phyloP scores from a whole-genome alignment of 2,329 filamentous ascomycete species.

The Xylariaceae sp. region DNA sequence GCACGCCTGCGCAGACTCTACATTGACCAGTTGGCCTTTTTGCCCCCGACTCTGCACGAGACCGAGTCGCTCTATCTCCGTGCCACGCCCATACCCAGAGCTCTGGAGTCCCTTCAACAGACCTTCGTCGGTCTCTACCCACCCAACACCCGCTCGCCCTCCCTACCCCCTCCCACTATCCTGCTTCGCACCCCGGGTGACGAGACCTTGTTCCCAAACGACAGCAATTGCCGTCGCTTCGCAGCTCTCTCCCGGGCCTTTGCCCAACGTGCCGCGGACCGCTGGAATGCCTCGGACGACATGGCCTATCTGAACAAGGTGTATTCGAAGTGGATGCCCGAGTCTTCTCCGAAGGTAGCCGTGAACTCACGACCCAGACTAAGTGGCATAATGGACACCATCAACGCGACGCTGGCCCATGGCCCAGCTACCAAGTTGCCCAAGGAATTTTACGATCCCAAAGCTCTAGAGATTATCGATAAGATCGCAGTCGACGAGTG shows the following conservation, averaged over 20 bases:
- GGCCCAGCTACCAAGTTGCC: slow-evolving; percentile 74
- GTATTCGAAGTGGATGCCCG: slow-evolving; percentile 82
- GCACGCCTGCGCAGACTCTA: slow-evolving; percentile 65
- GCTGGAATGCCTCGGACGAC: slow-evolving; percentile 72
- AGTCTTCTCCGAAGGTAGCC: slow-evolving; percentile 59
- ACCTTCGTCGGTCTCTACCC: slow-evolving; percentile 73
- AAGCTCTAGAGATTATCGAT: slow-evolving; percentile 61
- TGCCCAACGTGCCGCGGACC: slow-evolving; percentile 62
- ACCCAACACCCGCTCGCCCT: slow-evolving; percentile 34
- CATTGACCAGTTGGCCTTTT: slow-evolving; percentile 66
- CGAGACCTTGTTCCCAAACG: slow-evolving; percentile 78
- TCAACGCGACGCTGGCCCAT: slow-evolving; percentile 85
- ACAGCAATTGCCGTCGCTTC: slow-evolving; percentile 67
- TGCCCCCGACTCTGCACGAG: slow-evolving; percentile 51
- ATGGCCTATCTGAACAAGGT: slow-evolving; percentile 77
- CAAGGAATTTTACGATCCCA: slow-evolving; percentile 77
- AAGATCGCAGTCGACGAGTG: slow-evolving; percentile 85
- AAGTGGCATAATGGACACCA: slow-evolving; percentile 87
- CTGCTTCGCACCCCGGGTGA: slow-evolving; percentile 59
- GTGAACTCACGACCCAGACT: slow-evolving; percentile 81
- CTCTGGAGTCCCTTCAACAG: slow-evolving; percentile 73
- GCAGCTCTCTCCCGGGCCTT: slow-evolving; percentile 64
- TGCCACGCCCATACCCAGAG: slow-evolving; percentile 67
- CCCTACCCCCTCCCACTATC: slow-evolving; percentile 59
- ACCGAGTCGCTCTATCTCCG: slow-evolving; percentile 65